Evolutionary conservation across 106 monocot species (phyloP).

Genomic region (Triglochin maritima): DNA sequence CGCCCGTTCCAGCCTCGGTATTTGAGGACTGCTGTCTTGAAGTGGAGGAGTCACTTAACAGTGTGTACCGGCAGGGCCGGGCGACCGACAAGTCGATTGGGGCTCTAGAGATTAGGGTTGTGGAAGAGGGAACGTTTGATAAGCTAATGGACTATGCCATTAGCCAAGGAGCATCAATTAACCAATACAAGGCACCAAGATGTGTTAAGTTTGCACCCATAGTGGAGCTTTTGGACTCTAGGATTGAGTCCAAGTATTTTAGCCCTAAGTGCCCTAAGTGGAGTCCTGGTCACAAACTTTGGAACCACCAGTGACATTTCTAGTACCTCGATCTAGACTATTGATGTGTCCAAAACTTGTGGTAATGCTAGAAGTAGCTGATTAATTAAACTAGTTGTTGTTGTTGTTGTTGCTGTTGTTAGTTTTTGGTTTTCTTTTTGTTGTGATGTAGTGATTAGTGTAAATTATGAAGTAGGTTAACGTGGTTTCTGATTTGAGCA

Average conservation of each 20-base stretch:
- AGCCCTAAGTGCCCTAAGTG: constrained; percentile 79
- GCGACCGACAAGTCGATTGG: constrained; percentile 62
- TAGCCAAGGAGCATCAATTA: constrained; percentile 63
- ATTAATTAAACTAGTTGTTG: no score
- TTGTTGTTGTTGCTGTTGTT: no score
- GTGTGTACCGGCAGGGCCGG: constrained; percentile 66
- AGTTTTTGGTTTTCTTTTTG: no score
- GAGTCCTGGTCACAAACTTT: constrained; percentile 11
- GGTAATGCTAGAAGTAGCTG: no score
- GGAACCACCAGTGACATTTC: background rate
- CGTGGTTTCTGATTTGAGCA: no score
- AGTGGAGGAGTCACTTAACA: constrained; percentile 77
- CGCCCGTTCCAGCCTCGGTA: constrained; percentile 37
- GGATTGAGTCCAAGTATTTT: constrained; percentile 38
- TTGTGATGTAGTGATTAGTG: no score
- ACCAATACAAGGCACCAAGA: constrained; percentile 90
- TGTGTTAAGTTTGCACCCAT: constrained; percentile 41
- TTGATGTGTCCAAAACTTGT: no score
- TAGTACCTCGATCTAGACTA: no score
- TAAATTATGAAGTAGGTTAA: no score
- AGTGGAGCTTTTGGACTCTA: constrained; percentile 49
- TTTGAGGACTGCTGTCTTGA: constrained; percentile 76
- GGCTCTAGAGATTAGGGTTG: constrained; percentile 60
- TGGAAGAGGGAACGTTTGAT: constrained; percentile 72
- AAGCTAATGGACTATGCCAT: constrained; percentile 77